Evolutionary conservation across 345 rosid species (phyloP).

Genomic region (Pistacia vera): DNA sequence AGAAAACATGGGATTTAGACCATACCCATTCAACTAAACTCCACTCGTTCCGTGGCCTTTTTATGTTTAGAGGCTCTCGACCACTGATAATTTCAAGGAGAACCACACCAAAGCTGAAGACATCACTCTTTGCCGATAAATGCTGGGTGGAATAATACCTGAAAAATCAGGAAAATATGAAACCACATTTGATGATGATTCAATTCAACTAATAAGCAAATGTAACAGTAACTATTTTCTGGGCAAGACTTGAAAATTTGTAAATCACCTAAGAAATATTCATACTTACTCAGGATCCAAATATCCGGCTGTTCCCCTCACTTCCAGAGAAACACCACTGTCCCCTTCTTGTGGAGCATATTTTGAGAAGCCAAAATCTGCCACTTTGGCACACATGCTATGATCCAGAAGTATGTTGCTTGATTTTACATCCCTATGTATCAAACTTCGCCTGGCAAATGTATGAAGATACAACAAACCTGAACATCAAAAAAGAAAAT

Average conservation of each 20-base stretch:
- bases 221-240: background rate
- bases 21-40: conserved; percentile 84
- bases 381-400: conserved; percentile 70
- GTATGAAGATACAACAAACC: conserved; percentile 54
- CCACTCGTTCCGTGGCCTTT: conserved; percentile 68
- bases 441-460: conserved; percentile 36
- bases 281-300: conserved; percentile 75
- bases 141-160: conserved; percentile 76
- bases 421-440: conserved; percentile 76
- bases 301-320: conserved; percentile 77
- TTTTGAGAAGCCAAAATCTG: conserved; percentile 76
- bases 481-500: conserved; percentile 17
- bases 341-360: conserved; percentile 83
- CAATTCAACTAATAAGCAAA: background rate
- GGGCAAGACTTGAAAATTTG: no score
- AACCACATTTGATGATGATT: background rate
- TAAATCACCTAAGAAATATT: background rate
- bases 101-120: conserved; percentile 75
- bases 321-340: conserved; percentile 67
- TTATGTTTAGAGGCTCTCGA: conserved; percentile 68
- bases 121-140: conserved; percentile 70
- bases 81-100: conserved; percentile 69
- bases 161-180: background rate
- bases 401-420: conserved; percentile 76
- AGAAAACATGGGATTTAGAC: background rate